These are phyloP conservation scores for Aechmea fasciata DNA, from an alignment of 176 grass and related monocot species.

Conservation along the genomic window DNA sequence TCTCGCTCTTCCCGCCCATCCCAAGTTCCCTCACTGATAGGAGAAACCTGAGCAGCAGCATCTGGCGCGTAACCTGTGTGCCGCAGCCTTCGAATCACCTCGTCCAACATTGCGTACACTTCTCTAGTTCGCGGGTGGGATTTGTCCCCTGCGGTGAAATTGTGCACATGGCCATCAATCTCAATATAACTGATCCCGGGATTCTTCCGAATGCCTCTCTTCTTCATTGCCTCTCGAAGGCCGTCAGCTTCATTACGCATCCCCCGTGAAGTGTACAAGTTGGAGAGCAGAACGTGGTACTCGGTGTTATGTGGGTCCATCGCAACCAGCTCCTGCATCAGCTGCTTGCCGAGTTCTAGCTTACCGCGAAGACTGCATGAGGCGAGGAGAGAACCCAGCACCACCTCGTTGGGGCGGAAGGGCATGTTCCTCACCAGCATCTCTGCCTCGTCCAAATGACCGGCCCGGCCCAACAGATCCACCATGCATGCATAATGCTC, in stretches of 20 bases:
- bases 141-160: conserved; percentile 19
- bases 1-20: conserved; percentile 26
- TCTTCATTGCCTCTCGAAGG: conserved; percentile 10
- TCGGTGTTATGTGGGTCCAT: conserved; percentile 12
- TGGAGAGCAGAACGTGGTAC: conserved; percentile 16
- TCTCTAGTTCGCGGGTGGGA: conserved; percentile 4
- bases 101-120: conserved; percentile 16
- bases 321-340: conserved; percentile 14
- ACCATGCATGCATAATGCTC: conserved; percentile 19
- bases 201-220: background rate
- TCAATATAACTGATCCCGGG: conserved; percentile 22
- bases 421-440: conserved; percentile 17
- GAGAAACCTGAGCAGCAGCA: conserved; percentile 12
- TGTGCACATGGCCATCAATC: conserved; percentile 11
- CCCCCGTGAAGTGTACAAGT: conserved; percentile 10
- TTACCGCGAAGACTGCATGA: conserved; percentile 8
- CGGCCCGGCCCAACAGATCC: conserved; percentile 16
- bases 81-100: conserved; percentile 11
- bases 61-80: conserved; percentile 15
- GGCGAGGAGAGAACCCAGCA: conserved; percentile 16
- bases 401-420: conserved; percentile 2
- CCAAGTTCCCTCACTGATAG: background rate
- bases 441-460: conserved; percentile 14
- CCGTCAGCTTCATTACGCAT: conserved; percentile 1
- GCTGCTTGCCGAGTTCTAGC: conserved; percentile 7